Evolutionary conservation across 176 grass and related monocot genomes (phyloP), one percentile per base, ranked within the genome.

Genomic region (Tillandsia fasciculata): DNA sequence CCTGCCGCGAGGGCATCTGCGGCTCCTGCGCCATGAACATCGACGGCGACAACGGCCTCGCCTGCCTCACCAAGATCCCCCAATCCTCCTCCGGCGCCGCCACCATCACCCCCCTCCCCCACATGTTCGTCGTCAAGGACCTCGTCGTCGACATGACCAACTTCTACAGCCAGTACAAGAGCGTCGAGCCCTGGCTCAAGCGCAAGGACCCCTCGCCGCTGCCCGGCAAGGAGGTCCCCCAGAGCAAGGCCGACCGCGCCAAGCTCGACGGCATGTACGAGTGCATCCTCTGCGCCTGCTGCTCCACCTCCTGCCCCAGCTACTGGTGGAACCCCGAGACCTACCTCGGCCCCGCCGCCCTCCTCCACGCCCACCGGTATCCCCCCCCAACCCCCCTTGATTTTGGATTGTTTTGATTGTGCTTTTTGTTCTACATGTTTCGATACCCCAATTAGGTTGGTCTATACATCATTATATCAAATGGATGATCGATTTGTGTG

Each of bases 61-160:
- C 93, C 48, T 97, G 93, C 79, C 93, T 97, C 77, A 97, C 93
- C 72, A 97, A 97, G 85, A 97, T 97, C 70, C 80, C 13, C 28
- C 53, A 75, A 59, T n/a, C 67, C 82, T 1, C 12, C 76, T 0
- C 56, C 78, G 0, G 78, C 86, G 0, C 81, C 85, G 56, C 33
- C 33, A 90, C 77, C 8, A 79, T 97, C 79, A 85, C 93, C 52
- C 93, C 93, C 33, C 82, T 97, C 11, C 93, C 93, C 0, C 93
- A 97, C 79, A 97, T 97, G 93, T 97, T 87, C 71, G 93, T 97
- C 65, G 49, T 97, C 66, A 97, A 97, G 83, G 93, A 97, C 75
- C 76, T 97, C 50, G 86, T 97, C 77, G 93, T 97, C 13, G 93
- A 92, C 69, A 97, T 97, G 93, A 97, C 93, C 70, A 97, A 95